Conservation (phyloP, 2,329 filamentous ascomycete genomes). For the Chaetomiaceae sp. region DNA sequence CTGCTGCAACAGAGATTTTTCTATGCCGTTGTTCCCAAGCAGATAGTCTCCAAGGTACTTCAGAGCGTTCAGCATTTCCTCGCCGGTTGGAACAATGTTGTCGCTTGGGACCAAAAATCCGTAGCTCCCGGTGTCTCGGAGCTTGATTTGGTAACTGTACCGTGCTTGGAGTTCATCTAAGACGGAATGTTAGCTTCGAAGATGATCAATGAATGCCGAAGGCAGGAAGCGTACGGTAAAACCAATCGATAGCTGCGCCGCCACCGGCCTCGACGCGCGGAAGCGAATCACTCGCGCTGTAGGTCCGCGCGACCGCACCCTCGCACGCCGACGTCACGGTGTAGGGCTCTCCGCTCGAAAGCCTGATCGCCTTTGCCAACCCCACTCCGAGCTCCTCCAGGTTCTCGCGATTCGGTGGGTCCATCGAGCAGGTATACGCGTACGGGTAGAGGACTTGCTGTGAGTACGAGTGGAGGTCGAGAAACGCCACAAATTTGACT, state of each 20-base stretch:
- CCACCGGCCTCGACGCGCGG: slow-evolving; percentile 67
- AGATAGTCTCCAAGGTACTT: slow-evolving; percentile 81
- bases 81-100: slow-evolving; percentile 82
- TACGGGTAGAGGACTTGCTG: slow-evolving; percentile 94
- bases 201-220: not conserved
- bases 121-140: slow-evolving; percentile 89
- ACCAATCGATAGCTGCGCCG: slow-evolving; percentile 89
- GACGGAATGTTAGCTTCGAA: slow-evolving; percentile 7
- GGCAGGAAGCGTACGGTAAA: slow-evolving; percentile 56
- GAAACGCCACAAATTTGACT: slow-evolving; percentile 72
- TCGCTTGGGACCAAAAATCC: slow-evolving; percentile 86
- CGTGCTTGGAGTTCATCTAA: slow-evolving; percentile 67
- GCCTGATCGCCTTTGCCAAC: slow-evolving; percentile 80
- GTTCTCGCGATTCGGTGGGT: slow-evolving; percentile 84
- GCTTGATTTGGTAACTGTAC: slow-evolving; percentile 90
- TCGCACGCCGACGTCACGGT: slow-evolving; percentile 82
- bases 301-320: slow-evolving; percentile 54
- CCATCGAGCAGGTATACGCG: slow-evolving; percentile 71
- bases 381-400: slow-evolving; percentile 85
- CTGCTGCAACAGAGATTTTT: slow-evolving; percentile 32
- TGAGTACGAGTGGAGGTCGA: slow-evolving; percentile 93
- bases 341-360: slow-evolving; percentile 72
- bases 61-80: slow-evolving; percentile 79
- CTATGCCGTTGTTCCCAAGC: slow-evolving; percentile 64
- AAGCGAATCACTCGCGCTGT: slow-evolving; percentile 28